These are phyloP conservation scores for Didymosphaeria variabile DNA, from an alignment of 2,329 filamentous ascomycete genomes.

Conservation along the genomic window DNA sequence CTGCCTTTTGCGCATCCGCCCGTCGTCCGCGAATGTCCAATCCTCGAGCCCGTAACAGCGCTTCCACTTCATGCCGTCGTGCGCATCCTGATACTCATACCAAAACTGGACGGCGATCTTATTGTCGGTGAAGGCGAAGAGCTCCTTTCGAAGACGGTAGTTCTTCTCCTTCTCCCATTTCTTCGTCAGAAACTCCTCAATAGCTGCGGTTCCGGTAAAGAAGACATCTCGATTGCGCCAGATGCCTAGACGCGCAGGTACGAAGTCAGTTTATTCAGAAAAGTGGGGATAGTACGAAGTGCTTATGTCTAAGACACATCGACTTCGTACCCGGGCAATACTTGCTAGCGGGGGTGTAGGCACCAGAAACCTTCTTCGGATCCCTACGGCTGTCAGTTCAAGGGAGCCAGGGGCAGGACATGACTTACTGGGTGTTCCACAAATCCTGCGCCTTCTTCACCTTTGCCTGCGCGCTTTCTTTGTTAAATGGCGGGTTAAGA, in stretches of 20 bases:
- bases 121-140: constrained; percentile 79
- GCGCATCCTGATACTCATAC: constrained; percentile 79
- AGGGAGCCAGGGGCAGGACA: not conserved
- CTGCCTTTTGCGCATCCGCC: constrained; percentile 76
- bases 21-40: constrained; percentile 77
- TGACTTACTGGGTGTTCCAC: constrained; percentile 77
- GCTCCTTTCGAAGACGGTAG: constrained; percentile 81
- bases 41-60: constrained; percentile 86
- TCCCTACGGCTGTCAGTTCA: constrained; percentile 58
- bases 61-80: constrained; percentile 70
- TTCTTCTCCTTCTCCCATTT: constrained; percentile 79
- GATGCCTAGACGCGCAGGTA: too few relatives aligned
- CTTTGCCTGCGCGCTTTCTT: constrained; percentile 75
- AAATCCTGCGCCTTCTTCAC: constrained; percentile 85
- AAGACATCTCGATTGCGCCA: constrained; percentile 83
- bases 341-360: constrained; percentile 79
- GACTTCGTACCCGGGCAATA: too few relatives aligned
- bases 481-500: constrained; percentile 75
- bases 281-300: too few relatives aligned
- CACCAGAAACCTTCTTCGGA: constrained; percentile 71
- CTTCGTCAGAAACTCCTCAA: constrained; percentile 71
- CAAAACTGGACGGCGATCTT: constrained; percentile 90
- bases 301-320: too few relatives aligned
- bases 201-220: constrained; percentile 72
- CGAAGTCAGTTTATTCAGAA: too few relatives aligned